Percentiles rank a stretch among this genome's conserved stretches.
These are phyloP conservation scores for Phytophthora colocasiae DNA, from an alignment of 352 stramenopile species.

Conservation along the genomic window DNA sequence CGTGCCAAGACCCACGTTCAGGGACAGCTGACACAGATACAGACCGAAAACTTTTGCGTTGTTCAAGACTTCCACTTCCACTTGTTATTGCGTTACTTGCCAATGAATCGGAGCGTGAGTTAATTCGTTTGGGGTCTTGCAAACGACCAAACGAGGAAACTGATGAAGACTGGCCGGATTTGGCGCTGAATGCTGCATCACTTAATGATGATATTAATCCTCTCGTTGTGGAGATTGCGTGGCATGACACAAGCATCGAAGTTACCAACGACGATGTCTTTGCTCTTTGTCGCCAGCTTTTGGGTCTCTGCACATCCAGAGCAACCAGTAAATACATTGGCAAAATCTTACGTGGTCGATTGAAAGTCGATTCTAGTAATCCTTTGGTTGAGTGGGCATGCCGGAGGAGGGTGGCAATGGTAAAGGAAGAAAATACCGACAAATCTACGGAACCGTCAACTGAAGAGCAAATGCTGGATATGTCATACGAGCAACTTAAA, in stretches of 20 bases:
- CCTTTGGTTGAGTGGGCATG: conserved; percentile 48
- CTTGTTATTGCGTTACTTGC: conserved; percentile 65
- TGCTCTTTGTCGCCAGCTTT: conserved; percentile 63
- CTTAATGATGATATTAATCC: conserved; percentile 50
- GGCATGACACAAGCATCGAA: conserved; percentile 55
- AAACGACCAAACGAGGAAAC: conserved; percentile 23
- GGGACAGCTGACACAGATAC: not conserved
- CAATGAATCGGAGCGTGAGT: conserved; percentile 68
- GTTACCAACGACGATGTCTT: conserved; percentile 70
- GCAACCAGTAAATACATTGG: conserved; percentile 64
- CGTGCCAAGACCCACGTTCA: not conserved
- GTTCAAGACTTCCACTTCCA: conserved; percentile 64
- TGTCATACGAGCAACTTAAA: conserved; percentile 54
- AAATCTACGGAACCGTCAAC: conserved; percentile 7
- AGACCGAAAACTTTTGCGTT: conserved; percentile 33
- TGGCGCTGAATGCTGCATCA: conserved; percentile 65
- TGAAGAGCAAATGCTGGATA: conserved; percentile 3
- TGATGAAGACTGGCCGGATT: conserved; percentile 60
- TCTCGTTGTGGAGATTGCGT: conserved; percentile 65
- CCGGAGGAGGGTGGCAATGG: conserved; percentile 10
- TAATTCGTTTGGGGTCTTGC: conserved; percentile 48
- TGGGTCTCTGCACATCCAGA: conserved; percentile 60
- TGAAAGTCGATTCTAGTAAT: conserved; percentile 61
- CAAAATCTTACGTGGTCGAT: conserved; percentile 60
- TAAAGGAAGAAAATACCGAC: not conserved